A percentile compares a stretch with the other conserved stretches of the same genome.
These are phyloP conservation scores for Phytophthora brassicae DNA, from an alignment of 352 stramenopile genomes.

Conservation along the genomic window DNA sequence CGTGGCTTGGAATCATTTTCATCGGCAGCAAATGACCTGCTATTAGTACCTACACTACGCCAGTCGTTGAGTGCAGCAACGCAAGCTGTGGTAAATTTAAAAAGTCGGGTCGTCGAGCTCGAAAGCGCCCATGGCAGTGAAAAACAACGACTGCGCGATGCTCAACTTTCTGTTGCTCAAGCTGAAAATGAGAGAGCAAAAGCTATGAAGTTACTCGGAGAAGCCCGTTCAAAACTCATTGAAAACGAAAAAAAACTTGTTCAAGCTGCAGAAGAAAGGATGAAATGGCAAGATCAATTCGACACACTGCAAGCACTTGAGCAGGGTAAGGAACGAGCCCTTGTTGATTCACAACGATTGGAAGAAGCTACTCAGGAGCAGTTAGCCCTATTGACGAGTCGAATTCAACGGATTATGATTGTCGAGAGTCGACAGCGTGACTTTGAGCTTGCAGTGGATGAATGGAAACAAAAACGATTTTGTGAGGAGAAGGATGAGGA, in stretches of 20 bases:
- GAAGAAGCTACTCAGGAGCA: slow-evolving; percentile 32
- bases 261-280: slow-evolving; percentile 36
- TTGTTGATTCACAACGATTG: slow-evolving; percentile 41
- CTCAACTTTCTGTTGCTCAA: slow-evolving; percentile 35
- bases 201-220: slow-evolving; percentile 48
- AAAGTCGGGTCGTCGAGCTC: slow-evolving; percentile 43
- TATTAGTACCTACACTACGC: slow-evolving; percentile 48
- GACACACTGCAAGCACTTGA: slow-evolving; percentile 44
- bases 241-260: slow-evolving; percentile 35
- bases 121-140: slow-evolving; percentile 34
- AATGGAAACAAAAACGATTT: slow-evolving; percentile 17
- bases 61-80: slow-evolving; percentile 43
- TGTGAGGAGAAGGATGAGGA: neutral
- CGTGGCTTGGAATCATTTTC: slow-evolving; percentile 8
- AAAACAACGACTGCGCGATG: slow-evolving; percentile 22
- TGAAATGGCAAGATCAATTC: slow-evolving; percentile 42
- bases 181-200: slow-evolving; percentile 44
- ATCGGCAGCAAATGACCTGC: slow-evolving; percentile 17
- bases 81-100: slow-evolving; percentile 38
- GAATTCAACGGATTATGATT: slow-evolving; percentile 13
- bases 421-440: slow-evolving; percentile 10
- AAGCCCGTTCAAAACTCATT: slow-evolving; percentile 46
- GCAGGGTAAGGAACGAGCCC: slow-evolving; percentile 28
- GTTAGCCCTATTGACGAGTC: slow-evolving; percentile 25
- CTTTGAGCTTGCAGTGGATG: slow-evolving; percentile 23